Conservation (phyloP, 768 basidiomycete genomes). For the Podaxis sp. region DNA sequence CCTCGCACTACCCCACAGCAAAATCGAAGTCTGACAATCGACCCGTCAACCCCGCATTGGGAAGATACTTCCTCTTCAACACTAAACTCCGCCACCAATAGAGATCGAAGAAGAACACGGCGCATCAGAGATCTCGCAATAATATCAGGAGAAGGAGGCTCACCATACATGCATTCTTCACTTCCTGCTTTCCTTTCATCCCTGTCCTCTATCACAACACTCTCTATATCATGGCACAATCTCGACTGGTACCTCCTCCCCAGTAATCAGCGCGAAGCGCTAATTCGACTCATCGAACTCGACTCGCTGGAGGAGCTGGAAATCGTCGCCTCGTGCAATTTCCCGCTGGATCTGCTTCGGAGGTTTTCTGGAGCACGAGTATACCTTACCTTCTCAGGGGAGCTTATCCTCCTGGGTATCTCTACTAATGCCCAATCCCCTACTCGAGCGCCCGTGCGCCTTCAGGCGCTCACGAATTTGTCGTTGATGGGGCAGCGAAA, state of each 20-base stretch:
- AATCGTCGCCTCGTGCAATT: constrained; percentile 1
- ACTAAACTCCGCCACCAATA: neutral
- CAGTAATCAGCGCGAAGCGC: neutral
- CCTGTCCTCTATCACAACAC: neutral
- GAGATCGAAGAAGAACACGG: neutral
- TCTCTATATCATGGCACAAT: constrained; percentile 4
- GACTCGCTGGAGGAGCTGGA: neutral
- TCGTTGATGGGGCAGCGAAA: constrained; percentile 5
- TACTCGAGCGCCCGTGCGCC: neutral
- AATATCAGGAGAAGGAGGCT: neutral
- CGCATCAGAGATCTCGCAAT: neutral
- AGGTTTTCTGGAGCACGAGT: neutral
- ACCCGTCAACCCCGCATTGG: neutral
- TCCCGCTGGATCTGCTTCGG: constrained; percentile 9
- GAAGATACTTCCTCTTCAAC: neutral
- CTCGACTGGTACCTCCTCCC: constrained; percentile 4
- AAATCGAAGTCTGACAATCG: neutral
- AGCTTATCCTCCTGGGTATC: neutral
- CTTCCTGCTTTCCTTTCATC: constrained; percentile 2
- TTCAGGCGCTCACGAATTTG: neutral
- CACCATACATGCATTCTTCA: constrained; percentile 1
- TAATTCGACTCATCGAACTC: neutral
- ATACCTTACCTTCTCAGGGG: neutral
- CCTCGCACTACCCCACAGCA: neutral
- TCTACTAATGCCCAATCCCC: neutral